Evolutionary conservation across 768 basidiomycete species (phyloP).

Genomic region (Boletus reticulatus): DNA sequence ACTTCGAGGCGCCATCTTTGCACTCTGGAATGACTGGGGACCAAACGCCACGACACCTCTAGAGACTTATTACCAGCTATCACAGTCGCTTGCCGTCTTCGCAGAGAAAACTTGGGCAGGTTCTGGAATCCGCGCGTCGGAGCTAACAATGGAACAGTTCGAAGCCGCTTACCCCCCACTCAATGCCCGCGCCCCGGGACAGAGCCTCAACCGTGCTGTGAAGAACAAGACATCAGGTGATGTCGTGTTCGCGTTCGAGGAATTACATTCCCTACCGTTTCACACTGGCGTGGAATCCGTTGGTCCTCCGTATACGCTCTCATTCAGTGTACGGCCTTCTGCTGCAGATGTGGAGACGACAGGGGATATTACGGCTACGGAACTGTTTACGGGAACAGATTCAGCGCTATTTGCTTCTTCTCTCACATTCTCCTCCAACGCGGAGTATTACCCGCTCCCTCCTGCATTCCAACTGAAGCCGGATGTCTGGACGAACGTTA

Average conservation of each 20-base stretch:
- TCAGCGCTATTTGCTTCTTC: conserved; percentile 36
- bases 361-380: conserved; percentile 13
- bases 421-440: conserved; percentile 39
- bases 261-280: conserved; percentile 18
- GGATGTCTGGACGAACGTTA: conserved; percentile 33
- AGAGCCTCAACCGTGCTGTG: conserved; percentile 44
- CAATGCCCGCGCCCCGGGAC: conserved; percentile 40
- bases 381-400: conserved; percentile 37
- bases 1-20: conserved; percentile 36
- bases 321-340: conserved; percentile 37
- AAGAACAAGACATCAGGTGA: conserved; percentile 22
- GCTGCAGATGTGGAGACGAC: conserved; percentile 10
- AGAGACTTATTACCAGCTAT: conserved; percentile 43
- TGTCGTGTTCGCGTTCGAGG: conserved; percentile 29
- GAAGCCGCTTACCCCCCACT: conserved; percentile 34
- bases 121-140: conserved; percentile 33
- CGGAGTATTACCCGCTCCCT: conserved; percentile 35
- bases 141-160: conserved; percentile 36
- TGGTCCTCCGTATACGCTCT: conserved; percentile 43
- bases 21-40: conserved; percentile 45
- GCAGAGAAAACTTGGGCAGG: conserved; percentile 45
- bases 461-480: conserved; percentile 26
- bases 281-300: conserved; percentile 36
- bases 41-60: conserved; percentile 44
- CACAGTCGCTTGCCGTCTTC: conserved; percentile 39